Evolutionary conservation across 192 early-diverging fungal genomes (phyloP), one percentile per base, ranked within the genome.

Genomic region (Allomyces javanicus): DNA sequence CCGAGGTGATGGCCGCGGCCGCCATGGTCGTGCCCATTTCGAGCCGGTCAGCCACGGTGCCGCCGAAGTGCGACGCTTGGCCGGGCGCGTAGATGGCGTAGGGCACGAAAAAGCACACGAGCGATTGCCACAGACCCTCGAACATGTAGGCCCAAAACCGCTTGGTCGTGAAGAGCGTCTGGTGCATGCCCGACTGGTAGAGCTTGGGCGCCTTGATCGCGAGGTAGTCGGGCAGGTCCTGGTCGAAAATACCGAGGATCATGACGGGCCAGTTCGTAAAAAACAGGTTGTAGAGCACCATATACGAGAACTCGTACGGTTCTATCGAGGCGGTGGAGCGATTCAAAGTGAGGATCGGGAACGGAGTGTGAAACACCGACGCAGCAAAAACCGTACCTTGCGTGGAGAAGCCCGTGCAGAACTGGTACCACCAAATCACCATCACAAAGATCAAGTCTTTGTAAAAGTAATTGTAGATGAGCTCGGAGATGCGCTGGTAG

Each of bases 91-190:
- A 81, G 55, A 85, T 80, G 40, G 85, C 70, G 62, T 85, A 81
- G 69, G 85, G 86, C 33, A 81, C 80, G 72, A 89, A 91, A 72
- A 83, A 98, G 62, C 88, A 88, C 14, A 94, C 81, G 12, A 91
- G 69, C 6, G 92, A 95, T 77, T 97, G 93, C 81, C 89, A 99
- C 24, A 97, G 73, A 25, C 87, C 94, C 70, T 99, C 91, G 17
- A 87, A 27, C 68, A 94, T 85, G 71, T 91, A 97, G 63, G 84
- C 55, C 78, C 86, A 90, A 70, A 95, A 99, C 58, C 89, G 81
- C 67, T 76, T 78, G 76, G 87, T 86, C 64, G 81, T 90, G 71
- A 88, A 96, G 23, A 92, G 81, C 50, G 79, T 78, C 69, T 92
- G 85, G 40, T 81, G 77, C 65, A 96, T 92, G 23, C 95, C 95